phyloP scores from a whole-genome alignment of 2,329 filamentous ascomycete genomes.

The Fusarium praegraminearum region DNA sequence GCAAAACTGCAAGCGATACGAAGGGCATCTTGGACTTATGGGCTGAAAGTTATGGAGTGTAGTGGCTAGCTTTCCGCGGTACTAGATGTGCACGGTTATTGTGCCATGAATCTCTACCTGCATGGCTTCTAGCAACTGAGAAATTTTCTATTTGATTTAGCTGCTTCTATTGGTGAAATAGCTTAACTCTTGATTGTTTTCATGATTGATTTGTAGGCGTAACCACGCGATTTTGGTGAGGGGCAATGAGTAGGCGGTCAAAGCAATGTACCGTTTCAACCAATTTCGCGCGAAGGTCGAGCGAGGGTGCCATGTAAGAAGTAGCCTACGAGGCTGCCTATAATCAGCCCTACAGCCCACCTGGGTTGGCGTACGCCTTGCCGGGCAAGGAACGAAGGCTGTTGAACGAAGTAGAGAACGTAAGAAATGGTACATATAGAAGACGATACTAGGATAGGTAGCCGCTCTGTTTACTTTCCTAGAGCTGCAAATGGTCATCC shows the following conservation, averaged over 20 bases:
- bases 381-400: not conserved
- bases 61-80: conserved; percentile 45
- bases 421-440: not conserved
- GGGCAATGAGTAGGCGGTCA: conserved; percentile 37
- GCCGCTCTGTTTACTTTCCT: not conserved
- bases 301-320: conserved; percentile 3
- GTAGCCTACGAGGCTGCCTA: conserved; percentile 1
- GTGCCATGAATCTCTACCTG: conserved; percentile 35
- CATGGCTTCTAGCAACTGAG: conserved; percentile 43
- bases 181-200: conserved; percentile 11
- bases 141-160: conserved; percentile 35
- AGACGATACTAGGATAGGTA: not conserved
- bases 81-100: conserved; percentile 42
- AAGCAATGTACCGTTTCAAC: conserved; percentile 20
- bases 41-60: conserved; percentile 46
- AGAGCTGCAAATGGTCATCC: conserved; percentile 5
- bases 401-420: not conserved
- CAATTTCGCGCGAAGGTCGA: conserved; percentile 5
- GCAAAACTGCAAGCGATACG: conserved; percentile 51
- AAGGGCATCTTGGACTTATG: conserved; percentile 45
- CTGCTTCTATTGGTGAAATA: conserved; percentile 12
- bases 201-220: conserved; percentile 3
- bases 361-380: conserved; percentile 2
- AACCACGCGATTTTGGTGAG: conserved; percentile 26
- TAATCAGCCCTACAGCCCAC: conserved; percentile 44